Conservation (phyloP, 2,329 filamentous ascomycete genomes). For the Huntiella abstrusa region DNA sequence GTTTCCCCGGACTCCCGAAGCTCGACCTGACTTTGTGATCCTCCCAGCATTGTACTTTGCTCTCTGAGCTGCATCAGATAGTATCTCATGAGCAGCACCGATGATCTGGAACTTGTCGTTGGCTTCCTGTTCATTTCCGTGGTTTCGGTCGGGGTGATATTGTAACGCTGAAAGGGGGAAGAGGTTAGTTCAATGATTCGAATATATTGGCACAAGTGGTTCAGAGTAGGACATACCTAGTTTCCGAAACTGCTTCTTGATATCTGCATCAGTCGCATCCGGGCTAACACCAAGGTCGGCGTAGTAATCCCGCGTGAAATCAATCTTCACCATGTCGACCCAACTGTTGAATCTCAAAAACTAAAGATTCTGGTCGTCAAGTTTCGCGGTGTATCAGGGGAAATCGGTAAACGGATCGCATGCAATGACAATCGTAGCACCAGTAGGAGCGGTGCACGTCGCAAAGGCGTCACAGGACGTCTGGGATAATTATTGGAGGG, state of each 20-base stretch:
- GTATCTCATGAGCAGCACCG: constrained; percentile 66
- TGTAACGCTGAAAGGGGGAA: constrained; percentile 43
- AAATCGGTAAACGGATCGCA: no score
- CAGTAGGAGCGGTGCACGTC: not conserved
- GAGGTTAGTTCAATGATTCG: not conserved
- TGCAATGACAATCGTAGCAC: not conserved
- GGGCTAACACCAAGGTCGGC: constrained; percentile 57
- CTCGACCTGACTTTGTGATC: constrained; percentile 16
- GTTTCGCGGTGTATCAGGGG: not conserved
- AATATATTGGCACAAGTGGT: not conserved
- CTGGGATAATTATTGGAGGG: not conserved
- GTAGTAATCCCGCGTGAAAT: constrained; percentile 54
- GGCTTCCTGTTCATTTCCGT: constrained; percentile 60
- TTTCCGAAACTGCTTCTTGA: constrained; percentile 75
- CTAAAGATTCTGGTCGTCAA: not conserved
- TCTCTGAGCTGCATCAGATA: constrained; percentile 31
- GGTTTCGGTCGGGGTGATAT: constrained; percentile 80
- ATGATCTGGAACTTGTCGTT: constrained; percentile 73
- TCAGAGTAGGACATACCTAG: constrained; percentile 36
- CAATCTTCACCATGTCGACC: constrained; percentile 10
- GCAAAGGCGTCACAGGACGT: not conserved
- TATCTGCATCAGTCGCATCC: constrained; percentile 50
- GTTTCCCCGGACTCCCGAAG: constrained; percentile 38
- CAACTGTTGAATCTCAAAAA: not conserved
- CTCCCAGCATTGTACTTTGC: constrained; percentile 32